Evolutionary conservation across 768 basidiomycete species (phyloP).

Genomic region (Saitozyma podzolica): DNA sequence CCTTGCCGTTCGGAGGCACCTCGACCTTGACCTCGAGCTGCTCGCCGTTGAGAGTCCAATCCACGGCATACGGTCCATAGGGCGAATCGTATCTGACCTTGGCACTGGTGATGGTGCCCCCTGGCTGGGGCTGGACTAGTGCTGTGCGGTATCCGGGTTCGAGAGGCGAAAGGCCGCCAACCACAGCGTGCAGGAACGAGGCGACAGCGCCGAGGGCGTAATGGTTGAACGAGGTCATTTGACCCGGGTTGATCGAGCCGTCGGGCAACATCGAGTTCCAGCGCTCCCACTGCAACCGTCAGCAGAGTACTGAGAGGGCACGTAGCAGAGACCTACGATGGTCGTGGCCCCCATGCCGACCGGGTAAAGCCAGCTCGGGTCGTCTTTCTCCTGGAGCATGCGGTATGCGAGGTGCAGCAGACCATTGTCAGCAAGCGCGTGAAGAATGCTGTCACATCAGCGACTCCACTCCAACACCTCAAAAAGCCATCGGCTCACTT

Average conservation of each 20-base stretch:
- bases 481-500: constrained; percentile 21
- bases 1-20: constrained; percentile 38
- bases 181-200: constrained; percentile 30
- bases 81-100: constrained; percentile 19
- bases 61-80: constrained; percentile 21
- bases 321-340: constrained; percentile 24
- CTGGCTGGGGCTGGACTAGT: constrained; percentile 35
- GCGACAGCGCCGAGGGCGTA: constrained; percentile 45
- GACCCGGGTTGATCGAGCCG: constrained; percentile 44
- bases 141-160: constrained; percentile 36
- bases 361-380: constrained; percentile 40
- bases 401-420: constrained; percentile 37
- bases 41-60: constrained; percentile 26
- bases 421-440: constrained; percentile 29
- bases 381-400: constrained; percentile 41
- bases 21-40: constrained; percentile 18
- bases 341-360: constrained; percentile 33
- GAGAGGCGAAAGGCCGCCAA: constrained; percentile 36
- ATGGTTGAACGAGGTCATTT: constrained; percentile 50
- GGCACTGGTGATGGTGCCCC: constrained; percentile 40
- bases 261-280: constrained; percentile 45
- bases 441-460: constrained; percentile 21
- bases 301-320: neutral
- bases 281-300: constrained; percentile 37
- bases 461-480: constrained; percentile 34